A percentile compares a stretch with the other conserved stretches of the same genome.
Conservation (phyloP, 768 basidiomycete genomes). For the Mycena haematopus region DNA sequence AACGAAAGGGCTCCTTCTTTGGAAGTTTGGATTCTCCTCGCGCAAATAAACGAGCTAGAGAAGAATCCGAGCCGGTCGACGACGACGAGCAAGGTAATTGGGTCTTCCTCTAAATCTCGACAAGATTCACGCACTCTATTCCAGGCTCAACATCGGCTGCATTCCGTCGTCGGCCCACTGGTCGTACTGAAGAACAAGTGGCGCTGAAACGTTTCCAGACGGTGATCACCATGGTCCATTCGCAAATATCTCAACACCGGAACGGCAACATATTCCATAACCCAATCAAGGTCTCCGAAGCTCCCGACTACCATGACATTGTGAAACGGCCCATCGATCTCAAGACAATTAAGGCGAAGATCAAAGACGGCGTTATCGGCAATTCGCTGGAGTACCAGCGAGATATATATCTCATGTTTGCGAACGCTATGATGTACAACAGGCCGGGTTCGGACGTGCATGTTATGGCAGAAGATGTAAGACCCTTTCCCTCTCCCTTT, state of each 20-base stretch:
- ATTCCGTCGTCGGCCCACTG: constrained; percentile 42
- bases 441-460: constrained; percentile 85
- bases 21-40: constrained; percentile 55
- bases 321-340: constrained; percentile 96
- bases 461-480: constrained; percentile 89
- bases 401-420: constrained; percentile 93
- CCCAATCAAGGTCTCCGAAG: constrained; percentile 87
- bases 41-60: constrained; percentile 65
- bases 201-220: constrained; percentile 80
- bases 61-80: constrained; percentile 70
- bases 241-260: constrained; percentile 82
- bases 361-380: constrained; percentile 82
- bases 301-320: constrained; percentile 90
- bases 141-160: constrained; percentile 25
- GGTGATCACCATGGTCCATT: constrained; percentile 81
- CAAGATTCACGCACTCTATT: constrained; percentile 14
- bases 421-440: constrained; percentile 98
- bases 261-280: constrained; percentile 91
- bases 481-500: constrained; percentile 33
- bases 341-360: constrained; percentile 86
- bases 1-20: constrained; percentile 67
- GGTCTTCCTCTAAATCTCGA: not conserved
- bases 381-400: constrained; percentile 89
- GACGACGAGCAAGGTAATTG: constrained; percentile 66
- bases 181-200: constrained; percentile 54